These are phyloP conservation scores for Globisporangium radiosum DNA, from an alignment of 352 stramenopile genomes.

Conservation along the genomic window DNA sequence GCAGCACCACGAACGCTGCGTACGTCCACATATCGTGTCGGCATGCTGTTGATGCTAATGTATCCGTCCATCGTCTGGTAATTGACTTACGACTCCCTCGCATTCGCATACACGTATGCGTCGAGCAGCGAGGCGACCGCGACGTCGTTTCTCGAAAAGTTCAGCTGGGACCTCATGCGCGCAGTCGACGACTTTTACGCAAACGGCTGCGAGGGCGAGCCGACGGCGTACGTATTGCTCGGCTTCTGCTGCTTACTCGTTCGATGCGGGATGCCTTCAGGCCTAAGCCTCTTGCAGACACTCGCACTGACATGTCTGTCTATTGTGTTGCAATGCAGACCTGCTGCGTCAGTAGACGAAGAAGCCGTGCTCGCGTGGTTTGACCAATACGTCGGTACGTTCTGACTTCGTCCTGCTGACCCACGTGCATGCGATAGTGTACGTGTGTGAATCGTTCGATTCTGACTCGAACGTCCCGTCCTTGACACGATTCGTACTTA, in stretches of 20 bases:
- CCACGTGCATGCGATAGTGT: too few relatives aligned
- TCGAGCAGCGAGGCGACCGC: slow-evolving; percentile 49
- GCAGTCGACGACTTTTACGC: slow-evolving; percentile 77
- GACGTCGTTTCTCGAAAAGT: slow-evolving; percentile 68
- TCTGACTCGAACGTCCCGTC: too few relatives aligned
- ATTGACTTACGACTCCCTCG: neutral
- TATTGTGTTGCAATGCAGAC: neutral
- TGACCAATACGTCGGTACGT: slow-evolving; percentile 50
- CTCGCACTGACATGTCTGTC: neutral
- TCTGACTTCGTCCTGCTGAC: neutral
- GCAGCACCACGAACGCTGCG: slow-evolving; percentile 68
- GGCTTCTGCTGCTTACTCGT: neutral
- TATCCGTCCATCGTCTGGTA: neutral
- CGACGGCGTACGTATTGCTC: slow-evolving; percentile 8
- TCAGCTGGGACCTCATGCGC: slow-evolving; percentile 75
- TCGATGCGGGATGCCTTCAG: too few relatives aligned
- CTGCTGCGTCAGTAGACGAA: neutral
- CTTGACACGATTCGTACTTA: neutral
- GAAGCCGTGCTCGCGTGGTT: slow-evolving; percentile 56
- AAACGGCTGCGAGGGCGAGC: slow-evolving; percentile 35
- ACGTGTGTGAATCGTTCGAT: too few relatives aligned
- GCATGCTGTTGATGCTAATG: neutral
- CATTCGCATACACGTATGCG: neutral
- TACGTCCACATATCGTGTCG: slow-evolving; percentile 17
- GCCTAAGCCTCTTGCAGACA: neutral